A percentile compares a stretch with the other conserved stretches of the same genome.
Conservation (phyloP, 1,284 basidiomycete genomes). For the Cryptococcus jaspeensis region DNA sequence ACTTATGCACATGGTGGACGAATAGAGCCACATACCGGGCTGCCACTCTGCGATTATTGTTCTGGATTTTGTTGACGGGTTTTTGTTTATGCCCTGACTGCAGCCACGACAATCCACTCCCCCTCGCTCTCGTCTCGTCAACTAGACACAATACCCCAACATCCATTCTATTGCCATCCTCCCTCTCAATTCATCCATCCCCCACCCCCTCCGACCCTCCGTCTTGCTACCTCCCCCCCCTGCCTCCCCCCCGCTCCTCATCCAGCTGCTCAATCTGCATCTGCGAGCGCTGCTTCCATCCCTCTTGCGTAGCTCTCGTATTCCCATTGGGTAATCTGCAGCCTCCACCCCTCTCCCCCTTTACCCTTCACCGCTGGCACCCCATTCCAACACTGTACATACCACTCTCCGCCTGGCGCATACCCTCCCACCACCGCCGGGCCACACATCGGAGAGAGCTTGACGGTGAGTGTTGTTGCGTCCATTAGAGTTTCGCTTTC, state of each 20-base stretch:
- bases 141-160: no score
- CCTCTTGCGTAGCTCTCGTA: background rate
- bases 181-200: background rate
- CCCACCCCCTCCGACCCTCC: background rate
- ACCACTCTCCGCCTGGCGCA: background rate
- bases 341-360: background rate
- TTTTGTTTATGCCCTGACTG: conserved; percentile 3
- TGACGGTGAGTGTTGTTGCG: conserved; percentile 1
- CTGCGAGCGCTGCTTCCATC: background rate
- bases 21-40: no score
- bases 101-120: background rate
- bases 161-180: background rate
- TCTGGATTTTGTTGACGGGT: conserved; percentile 6
- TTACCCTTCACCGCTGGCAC: background rate
- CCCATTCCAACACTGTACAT: background rate
- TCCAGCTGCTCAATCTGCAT: background rate
- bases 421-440: background rate
- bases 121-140: background rate
- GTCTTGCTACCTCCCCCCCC: background rate
- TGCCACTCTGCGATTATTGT: background rate
- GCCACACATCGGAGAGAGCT: background rate
- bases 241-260: background rate
- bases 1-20: no score
- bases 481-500: background rate
- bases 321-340: background rate